These are phyloP conservation scores for Apiotrichum gracile DNA, from an alignment of 1,284 basidiomycete genomes.

Conservation along the genomic window DNA sequence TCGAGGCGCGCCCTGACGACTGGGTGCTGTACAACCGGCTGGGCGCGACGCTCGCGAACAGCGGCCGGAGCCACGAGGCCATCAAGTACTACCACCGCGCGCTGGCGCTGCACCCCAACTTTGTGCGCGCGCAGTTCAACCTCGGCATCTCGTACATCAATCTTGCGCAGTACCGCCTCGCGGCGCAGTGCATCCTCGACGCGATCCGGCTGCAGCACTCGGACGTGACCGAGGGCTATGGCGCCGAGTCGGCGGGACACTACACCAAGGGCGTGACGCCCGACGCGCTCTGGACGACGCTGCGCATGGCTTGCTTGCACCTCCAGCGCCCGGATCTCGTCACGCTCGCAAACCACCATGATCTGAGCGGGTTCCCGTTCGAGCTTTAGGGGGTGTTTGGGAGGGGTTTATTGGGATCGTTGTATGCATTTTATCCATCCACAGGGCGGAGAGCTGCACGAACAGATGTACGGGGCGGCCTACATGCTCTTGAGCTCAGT, in stretches of 20 bases:
- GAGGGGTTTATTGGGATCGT: not conserved
- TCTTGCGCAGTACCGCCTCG: conserved; percentile 75
- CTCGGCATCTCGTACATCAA: conserved; percentile 87
- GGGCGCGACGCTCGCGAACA: conserved; percentile 92
- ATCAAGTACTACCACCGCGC: conserved; percentile 85
- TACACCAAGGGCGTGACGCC: conserved; percentile 62
- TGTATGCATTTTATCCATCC: not conserved
- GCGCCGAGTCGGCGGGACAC: conserved; percentile 42
- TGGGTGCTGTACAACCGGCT: conserved; percentile 94
- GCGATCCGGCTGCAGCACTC: conserved; percentile 78
- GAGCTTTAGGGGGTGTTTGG: not conserved
- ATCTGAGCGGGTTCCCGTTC: conserved; percentile 5
- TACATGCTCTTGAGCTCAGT: not conserved
- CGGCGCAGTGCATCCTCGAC: conserved; percentile 75
- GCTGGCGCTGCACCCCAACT: conserved; percentile 81
- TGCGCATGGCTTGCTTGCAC: conserved; percentile 71
- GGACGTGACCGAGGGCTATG: conserved; percentile 58
- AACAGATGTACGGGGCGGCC: too few relatives aligned
- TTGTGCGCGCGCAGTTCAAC: conserved; percentile 89
- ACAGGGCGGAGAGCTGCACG: not conserved
- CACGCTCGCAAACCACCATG: conserved; percentile 13
- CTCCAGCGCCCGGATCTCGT: conserved; percentile 17
- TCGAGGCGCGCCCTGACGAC: conserved; percentile 88
- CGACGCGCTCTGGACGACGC: conserved; percentile 72
- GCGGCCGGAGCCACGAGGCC: conserved; percentile 74